Percentiles rank a stretch among this genome's conserved stretches.
Evolutionary conservation across 331 rosid species (phyloP).

Genomic region (Spiraea crenata): DNA sequence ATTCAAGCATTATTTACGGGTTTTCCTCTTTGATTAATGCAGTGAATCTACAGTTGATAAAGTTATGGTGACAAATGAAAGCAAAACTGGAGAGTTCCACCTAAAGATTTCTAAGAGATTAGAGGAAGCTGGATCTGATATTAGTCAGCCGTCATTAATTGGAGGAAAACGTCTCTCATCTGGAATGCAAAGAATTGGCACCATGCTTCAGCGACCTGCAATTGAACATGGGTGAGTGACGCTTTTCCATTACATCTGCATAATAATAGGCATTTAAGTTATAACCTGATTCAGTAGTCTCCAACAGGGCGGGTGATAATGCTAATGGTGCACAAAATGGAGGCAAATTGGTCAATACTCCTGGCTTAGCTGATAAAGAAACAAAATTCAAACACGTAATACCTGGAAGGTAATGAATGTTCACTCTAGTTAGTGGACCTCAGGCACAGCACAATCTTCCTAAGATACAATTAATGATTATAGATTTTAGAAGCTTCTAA

Average conservation of each 20-base stretch:
- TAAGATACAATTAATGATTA: not conserved
- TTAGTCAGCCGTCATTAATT: conserved; percentile 32
- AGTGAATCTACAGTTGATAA: conserved; percentile 38
- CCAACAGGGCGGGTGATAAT: conserved; percentile 42
- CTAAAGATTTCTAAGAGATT: conserved; percentile 32
- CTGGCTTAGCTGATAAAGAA: conserved; percentile 36
- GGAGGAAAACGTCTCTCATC: conserved; percentile 38
- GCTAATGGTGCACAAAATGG: conserved; percentile 39
- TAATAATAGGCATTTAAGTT: conserved; percentile 24
- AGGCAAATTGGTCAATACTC: conserved; percentile 32
- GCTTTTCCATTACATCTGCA: conserved; percentile 22
- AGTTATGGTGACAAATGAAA: conserved; percentile 31
- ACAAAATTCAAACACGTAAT: conserved; percentile 29
- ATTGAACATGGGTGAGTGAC: conserved; percentile 42
- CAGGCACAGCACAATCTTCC: conserved; percentile 22
- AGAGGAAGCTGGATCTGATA: conserved; percentile 31
- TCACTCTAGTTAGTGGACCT: conserved; percentile 29
- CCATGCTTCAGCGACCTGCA: conserved; percentile 32
- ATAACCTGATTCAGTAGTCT: conserved; percentile 25
- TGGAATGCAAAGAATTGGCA: conserved; percentile 34
- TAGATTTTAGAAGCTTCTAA: conserved; percentile 1
- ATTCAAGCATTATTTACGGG: conserved; percentile 1
- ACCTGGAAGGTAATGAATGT: conserved; percentile 37
- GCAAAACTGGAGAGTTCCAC: conserved; percentile 28
- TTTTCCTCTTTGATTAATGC: conserved; percentile 30